Evolutionary conservation across 768 basidiomycete species (phyloP).

Genomic region (Russula dissimulans): DNA sequence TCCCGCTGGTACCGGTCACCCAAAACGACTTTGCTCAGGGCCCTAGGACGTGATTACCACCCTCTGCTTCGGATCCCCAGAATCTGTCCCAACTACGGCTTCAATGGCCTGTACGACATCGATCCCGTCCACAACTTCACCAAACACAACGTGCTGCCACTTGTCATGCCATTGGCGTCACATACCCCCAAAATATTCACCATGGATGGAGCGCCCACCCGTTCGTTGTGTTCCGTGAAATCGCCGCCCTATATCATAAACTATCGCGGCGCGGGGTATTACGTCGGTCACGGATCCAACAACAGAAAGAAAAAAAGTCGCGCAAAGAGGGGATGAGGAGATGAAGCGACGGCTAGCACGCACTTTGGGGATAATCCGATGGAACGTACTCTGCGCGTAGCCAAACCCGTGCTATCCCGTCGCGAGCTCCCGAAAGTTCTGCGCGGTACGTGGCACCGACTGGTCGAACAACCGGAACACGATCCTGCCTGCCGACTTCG

Average conservation of each 20-base stretch:
- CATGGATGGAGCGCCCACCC: conserved; percentile 34
- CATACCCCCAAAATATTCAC: conserved; percentile 28
- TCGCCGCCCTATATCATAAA: conserved; percentile 22
- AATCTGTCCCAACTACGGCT: too few species aligned
- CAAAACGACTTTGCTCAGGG: too few species aligned
- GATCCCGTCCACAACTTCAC: too few species aligned
- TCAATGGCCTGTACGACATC: too few species aligned
- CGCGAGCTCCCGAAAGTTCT: conserved; percentile 76
- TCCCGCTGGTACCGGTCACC: too few species aligned
- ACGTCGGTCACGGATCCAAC: not conserved
- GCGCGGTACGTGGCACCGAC: conserved; percentile 69
- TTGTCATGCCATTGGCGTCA: not conserved
- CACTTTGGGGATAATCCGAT: conserved; percentile 41
- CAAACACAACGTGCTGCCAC: not conserved
- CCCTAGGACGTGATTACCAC: too few species aligned
- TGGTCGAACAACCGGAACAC: conserved; percentile 80
- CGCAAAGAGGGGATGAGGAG: too few species aligned
- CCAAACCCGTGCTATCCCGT: conserved; percentile 61
- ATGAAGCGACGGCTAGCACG: conserved; percentile 4
- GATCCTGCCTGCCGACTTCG: conserved; percentile 54
- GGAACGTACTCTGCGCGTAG: conserved; percentile 58
- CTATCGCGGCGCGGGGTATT: conserved; percentile 10
- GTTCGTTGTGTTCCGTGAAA: conserved; percentile 26
- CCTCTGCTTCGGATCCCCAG: too few species aligned
- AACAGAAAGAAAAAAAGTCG: not conserved